These are phyloP conservation scores for Cordyceps cateniannulata DNA, from an alignment of 2,329 filamentous ascomycete species.

Conservation along the genomic window DNA sequence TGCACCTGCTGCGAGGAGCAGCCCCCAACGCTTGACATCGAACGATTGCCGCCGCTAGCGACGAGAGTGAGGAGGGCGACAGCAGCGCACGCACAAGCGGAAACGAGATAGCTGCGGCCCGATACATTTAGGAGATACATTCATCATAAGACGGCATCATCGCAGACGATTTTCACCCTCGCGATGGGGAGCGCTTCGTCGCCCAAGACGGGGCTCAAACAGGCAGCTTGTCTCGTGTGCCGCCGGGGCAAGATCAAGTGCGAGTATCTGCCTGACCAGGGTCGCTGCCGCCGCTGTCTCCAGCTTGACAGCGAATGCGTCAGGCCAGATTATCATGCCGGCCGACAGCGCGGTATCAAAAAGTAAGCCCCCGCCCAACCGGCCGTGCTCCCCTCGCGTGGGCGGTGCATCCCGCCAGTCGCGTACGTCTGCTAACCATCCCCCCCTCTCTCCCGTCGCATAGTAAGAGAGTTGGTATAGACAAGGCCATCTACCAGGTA, in stretches of 20 bases:
- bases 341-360: constrained; percentile 69
- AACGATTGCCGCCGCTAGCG: background rate
- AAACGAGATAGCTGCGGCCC: background rate
- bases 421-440: constrained; percentile 10
- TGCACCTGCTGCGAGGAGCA: background rate
- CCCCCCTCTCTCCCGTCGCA: constrained; percentile 23
- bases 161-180: background rate
- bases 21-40: background rate
- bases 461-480: constrained; percentile 67
- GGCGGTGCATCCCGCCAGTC: too few species aligned
- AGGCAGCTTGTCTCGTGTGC: constrained; percentile 57
- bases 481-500: constrained; percentile 68
- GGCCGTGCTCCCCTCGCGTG: background rate
- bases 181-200: constrained; percentile 2
- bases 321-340: constrained; percentile 66
- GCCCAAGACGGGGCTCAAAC: constrained; percentile 18
- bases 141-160: background rate
- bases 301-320: constrained; percentile 55
- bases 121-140: background rate
- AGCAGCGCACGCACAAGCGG: background rate
- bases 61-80: background rate
- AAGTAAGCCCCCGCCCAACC: constrained; percentile 45
- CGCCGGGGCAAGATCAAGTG: constrained; percentile 64
- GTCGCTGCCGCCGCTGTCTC: constrained; percentile 54
- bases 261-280: constrained; percentile 45